Evolutionary conservation across 495 filamentous ascomycete genomes (phyloP).

Genomic region (Physcia stellaris): DNA sequence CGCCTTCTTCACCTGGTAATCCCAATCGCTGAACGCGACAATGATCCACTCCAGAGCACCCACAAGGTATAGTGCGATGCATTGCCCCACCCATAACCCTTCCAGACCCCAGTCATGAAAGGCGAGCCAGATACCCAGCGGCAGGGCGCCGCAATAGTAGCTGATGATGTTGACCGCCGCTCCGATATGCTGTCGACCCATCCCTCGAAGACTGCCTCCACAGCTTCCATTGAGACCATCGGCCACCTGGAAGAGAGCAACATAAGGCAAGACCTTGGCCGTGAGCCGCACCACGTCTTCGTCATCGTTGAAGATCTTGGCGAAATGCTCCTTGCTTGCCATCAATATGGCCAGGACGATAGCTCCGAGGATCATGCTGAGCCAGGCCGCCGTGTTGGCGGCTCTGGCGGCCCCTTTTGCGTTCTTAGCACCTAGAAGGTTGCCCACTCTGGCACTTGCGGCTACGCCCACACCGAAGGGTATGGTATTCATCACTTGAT

Average conservation of each 20-base stretch:
- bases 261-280: constrained; percentile 71
- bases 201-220: constrained; percentile 68
- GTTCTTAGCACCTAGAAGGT: constrained; percentile 61
- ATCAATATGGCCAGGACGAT: constrained; percentile 62
- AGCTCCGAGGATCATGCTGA: constrained; percentile 56
- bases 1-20: constrained; percentile 60
- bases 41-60: constrained; percentile 69
- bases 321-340: constrained; percentile 61
- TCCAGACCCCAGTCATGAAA: constrained; percentile 80
- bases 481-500: constrained; percentile 85
- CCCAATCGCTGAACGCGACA: constrained; percentile 68
- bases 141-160: constrained; percentile 78
- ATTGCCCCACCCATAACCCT: constrained; percentile 82
- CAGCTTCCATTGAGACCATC: constrained; percentile 81
- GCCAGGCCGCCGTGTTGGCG: constrained; percentile 63
- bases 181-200: constrained; percentile 81
- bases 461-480: constrained; percentile 86
- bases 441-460: constrained; percentile 66
- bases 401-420: constrained; percentile 55
- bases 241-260: constrained; percentile 89
- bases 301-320: constrained; percentile 76
- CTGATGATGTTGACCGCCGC: constrained; percentile 80
- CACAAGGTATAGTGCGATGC: constrained; percentile 76
- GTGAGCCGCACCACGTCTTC: constrained; percentile 59
- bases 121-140: constrained; percentile 72